phyloP scores from a whole-genome alignment of 78 protist species.

The Tieghemostelium lacteum region DNA sequence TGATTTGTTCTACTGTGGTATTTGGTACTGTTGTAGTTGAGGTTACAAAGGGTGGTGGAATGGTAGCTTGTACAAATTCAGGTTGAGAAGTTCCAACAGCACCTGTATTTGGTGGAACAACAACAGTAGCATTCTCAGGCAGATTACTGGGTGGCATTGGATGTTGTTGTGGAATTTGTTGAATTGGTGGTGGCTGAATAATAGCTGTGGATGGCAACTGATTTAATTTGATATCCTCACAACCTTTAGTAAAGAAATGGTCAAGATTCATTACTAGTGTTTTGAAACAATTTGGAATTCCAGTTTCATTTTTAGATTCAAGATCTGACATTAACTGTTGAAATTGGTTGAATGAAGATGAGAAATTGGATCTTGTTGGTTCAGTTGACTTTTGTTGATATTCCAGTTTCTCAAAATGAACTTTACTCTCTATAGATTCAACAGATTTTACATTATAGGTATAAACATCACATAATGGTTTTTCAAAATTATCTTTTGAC shows the following conservation, averaged over 20 bases:
- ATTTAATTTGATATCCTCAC: not conserved
- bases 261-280: not conserved
- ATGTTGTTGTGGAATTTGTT: no score
- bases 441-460: not conserved
- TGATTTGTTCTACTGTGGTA: no score
- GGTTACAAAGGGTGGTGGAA: no score
- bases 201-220: not conserved
- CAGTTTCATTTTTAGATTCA: constrained; percentile 1
- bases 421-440: not conserved
- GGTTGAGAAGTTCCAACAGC: no score
- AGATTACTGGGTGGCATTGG: no score
- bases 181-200: not conserved
- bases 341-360: not conserved
- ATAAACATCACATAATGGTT: not conserved
- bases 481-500: constrained; percentile 4
- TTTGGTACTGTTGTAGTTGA: no score
- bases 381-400: not conserved
- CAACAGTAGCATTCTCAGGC: no score
- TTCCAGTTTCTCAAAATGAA: not conserved
- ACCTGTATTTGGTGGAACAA: no score
- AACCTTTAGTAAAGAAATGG: no score
- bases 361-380: not conserved
- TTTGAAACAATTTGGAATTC: constrained; percentile 4
- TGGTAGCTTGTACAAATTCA: no score
- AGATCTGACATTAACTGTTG: not conserved